These are phyloP conservation scores for Clavaria fumosa DNA, from an alignment of 768 basidiomycete genomes.

Conservation along the genomic window DNA sequence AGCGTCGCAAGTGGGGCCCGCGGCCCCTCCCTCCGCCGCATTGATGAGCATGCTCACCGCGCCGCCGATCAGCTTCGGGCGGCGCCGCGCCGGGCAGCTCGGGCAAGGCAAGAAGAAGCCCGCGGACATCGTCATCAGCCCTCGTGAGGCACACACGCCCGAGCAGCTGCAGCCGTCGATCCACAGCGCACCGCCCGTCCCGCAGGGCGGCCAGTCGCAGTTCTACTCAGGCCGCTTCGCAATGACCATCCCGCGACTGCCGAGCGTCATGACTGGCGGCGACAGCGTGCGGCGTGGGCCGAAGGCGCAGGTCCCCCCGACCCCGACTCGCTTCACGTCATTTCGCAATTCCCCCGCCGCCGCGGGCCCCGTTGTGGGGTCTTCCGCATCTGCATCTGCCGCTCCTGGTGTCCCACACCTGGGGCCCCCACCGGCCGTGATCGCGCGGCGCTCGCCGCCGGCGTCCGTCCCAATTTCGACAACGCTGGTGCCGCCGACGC, in stretches of 20 bases:
- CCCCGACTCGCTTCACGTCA: conserved; percentile 47
- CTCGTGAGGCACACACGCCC: conserved; percentile 36
- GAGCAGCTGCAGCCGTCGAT: conserved; percentile 52
- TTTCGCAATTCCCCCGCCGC: conserved; percentile 19
- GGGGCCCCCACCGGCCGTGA: conserved; percentile 15
- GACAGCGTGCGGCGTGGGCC: conserved; percentile 35
- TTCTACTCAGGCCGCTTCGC: conserved; percentile 31
- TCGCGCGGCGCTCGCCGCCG: conserved; percentile 33
- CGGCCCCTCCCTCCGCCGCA: conserved; percentile 9
- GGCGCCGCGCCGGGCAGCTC: conserved; percentile 51
- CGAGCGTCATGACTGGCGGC: conserved; percentile 28
- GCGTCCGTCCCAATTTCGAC: conserved; percentile 55
- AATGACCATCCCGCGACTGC: conserved; percentile 57
- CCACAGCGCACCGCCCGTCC: conserved; percentile 63
- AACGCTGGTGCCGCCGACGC: conserved; percentile 52
- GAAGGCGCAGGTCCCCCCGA: conserved; percentile 51
- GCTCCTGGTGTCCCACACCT: conserved; percentile 9
- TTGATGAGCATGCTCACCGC: too few species aligned
- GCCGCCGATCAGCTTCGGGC: conserved; percentile 64
- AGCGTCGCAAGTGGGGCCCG: conserved; percentile 11
- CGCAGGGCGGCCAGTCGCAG: conserved; percentile 29
- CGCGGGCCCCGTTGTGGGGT: conserved; percentile 7
- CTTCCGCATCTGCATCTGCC: conserved; percentile 9
- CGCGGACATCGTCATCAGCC: conserved; percentile 66
- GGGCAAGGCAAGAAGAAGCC: conserved; percentile 54